These are phyloP conservation scores for Oryza glaberrima DNA, from an alignment of 176 grass and related monocot genomes.

Conservation along the genomic window DNA sequence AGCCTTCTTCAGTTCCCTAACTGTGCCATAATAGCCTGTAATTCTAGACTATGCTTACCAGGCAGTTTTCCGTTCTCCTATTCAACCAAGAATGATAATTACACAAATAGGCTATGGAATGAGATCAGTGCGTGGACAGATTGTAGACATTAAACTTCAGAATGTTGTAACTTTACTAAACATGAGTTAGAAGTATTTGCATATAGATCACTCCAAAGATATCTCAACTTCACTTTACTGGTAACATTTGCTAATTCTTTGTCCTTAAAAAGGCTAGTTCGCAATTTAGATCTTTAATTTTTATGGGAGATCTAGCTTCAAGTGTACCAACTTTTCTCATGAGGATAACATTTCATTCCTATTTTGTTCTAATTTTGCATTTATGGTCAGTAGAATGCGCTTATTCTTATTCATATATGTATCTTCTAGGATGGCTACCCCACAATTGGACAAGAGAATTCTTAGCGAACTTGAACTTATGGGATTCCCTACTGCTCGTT, in stretches of 20 bases:
- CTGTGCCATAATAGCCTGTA: background rate
- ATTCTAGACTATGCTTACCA: background rate
- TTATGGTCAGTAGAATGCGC: background rate
- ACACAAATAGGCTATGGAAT: background rate
- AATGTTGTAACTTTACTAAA: slow-evolving; percentile 22
- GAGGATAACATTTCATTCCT: slow-evolving; percentile 12
- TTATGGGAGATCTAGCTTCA: slow-evolving; percentile 24
- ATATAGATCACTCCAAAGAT: slow-evolving; percentile 9
- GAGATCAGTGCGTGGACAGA: background rate
- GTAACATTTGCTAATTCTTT: slow-evolving; percentile 1
- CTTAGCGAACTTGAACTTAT: slow-evolving; percentile 79
- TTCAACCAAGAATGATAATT: slow-evolving; percentile 14
- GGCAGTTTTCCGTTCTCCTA: background rate
- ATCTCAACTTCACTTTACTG: slow-evolving; percentile 6
- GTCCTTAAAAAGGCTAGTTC: background rate
- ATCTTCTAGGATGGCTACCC: slow-evolving; percentile 62
- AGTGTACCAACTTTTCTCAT: background rate
- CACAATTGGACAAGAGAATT: slow-evolving; percentile 76
- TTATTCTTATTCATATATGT: slow-evolving; percentile 4
- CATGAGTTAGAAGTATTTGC: background rate
- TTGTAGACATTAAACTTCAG: slow-evolving; percentile 20
- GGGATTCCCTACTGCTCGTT: slow-evolving; percentile 74
- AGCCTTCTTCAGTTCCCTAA: background rate
- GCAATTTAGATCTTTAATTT: background rate
- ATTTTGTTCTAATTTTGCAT: background rate